phyloP scores from a whole-genome alignment of 176 grass and related monocot species.

The Bothriochloa decipiens region DNA sequence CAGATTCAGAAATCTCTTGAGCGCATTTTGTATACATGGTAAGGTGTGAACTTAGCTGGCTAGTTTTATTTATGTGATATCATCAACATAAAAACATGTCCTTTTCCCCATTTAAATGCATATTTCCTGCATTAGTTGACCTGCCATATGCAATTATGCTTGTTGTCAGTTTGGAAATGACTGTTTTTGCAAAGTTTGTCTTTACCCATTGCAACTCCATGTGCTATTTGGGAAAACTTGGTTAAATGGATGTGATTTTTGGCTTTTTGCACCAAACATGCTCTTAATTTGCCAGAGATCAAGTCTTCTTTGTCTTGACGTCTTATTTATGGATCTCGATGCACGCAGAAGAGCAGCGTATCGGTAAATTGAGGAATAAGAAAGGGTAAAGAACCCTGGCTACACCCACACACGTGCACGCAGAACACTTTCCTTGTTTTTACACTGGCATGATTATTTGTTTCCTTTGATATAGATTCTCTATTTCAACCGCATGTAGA shows the following conservation, averaged over 20 bases:
- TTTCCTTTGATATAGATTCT: neutral
- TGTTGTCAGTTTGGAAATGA: neutral
- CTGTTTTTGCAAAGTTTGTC: neutral
- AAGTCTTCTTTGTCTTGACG: neutral
- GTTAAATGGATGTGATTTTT: constrained; percentile 2
- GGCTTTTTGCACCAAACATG: neutral
- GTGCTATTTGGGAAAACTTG: neutral
- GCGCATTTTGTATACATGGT: constrained; percentile 97
- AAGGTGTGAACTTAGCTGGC: constrained; percentile 32
- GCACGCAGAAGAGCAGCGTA: too few relatives aligned
- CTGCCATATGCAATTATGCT: neutral
- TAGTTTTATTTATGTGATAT: neutral
- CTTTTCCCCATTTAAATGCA: neutral
- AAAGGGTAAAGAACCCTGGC: neutral
- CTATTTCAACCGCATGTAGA: neutral
- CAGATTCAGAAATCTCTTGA: constrained; percentile 97
- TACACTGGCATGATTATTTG: neutral
- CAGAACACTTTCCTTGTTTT: neutral
- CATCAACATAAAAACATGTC: neutral
- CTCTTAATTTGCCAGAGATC: neutral
- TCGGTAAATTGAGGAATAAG: too few relatives aligned
- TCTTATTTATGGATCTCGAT: neutral
- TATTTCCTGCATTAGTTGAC: neutral
- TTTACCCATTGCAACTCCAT: constrained; percentile 14
- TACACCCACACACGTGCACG: too few relatives aligned